A percentile compares a stretch with the other conserved stretches of the same genome.
Conservation (phyloP, 2,329 filamentous ascomycete species). For the Aspergillus sojae region DNA sequence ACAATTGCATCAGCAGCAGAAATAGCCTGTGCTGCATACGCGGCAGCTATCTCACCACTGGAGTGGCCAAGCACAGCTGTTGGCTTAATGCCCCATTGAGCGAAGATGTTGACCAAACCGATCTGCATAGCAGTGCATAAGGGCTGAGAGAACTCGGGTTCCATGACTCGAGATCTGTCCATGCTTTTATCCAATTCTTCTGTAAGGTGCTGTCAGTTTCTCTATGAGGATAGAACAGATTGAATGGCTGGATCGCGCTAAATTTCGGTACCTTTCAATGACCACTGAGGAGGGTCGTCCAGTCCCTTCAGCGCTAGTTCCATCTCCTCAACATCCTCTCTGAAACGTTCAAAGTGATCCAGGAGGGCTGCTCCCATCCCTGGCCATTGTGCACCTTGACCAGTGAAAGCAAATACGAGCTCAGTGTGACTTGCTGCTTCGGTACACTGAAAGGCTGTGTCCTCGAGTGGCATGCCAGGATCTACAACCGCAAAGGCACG, state of each 20-base stretch:
- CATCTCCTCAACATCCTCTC: background rate
- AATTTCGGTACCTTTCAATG: no score
- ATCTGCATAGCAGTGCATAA: slow-evolving; percentile 31
- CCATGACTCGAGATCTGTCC: slow-evolving; percentile 2
- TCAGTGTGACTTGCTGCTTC: no score
- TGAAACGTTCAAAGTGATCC: background rate
- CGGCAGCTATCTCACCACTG: slow-evolving; percentile 35
- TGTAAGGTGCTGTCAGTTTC: no score
- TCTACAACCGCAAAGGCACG: no score
- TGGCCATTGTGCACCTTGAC: slow-evolving; percentile 31
- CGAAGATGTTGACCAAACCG: slow-evolving; percentile 32
- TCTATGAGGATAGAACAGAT: no score
- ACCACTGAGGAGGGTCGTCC: no score
- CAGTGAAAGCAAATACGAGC: slow-evolving; percentile 26
- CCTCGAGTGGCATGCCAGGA: no score
- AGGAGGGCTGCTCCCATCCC: slow-evolving; percentile 9
- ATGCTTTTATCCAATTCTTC: no score
- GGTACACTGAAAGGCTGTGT: no score
- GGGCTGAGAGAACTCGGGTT: slow-evolving; percentile 11
- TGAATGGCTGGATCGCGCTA: no score
- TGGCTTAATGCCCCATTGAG: slow-evolving; percentile 27
- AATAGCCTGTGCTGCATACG: slow-evolving; percentile 11
- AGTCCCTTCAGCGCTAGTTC: slow-evolving; percentile 2
- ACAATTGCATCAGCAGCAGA: slow-evolving; percentile 6
- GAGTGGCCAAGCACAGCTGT: slow-evolving; percentile 32